These are phyloP conservation scores for Alternaria brassicae DNA, from an alignment of 2,329 filamentous ascomycete species.

Conservation along the genomic window DNA sequence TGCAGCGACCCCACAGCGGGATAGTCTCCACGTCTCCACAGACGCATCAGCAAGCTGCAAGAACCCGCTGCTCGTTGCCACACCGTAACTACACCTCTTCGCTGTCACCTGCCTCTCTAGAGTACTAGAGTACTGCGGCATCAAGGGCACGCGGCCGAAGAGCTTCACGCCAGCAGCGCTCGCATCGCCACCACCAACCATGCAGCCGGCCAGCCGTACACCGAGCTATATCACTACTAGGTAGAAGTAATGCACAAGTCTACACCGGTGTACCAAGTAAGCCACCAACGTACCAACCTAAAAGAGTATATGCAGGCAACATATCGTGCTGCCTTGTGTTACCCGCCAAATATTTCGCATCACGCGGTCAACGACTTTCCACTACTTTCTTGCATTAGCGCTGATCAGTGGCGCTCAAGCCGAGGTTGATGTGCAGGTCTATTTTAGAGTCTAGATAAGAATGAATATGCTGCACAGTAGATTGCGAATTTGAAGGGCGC, in stretches of 20 bases:
- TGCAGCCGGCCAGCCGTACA: not conserved
- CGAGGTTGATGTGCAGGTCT: not conserved
- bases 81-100: conserved; percentile 4
- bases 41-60: conserved; percentile 6
- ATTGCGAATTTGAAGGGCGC: not conserved
- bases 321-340: conserved; percentile 9
- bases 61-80: conserved; percentile 11
- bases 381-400: not conserved
- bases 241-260: not conserved
- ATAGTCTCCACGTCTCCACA: not conserved
- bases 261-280: not conserved
- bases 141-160: not conserved
- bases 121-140: not conserved
- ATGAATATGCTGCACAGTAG: not conserved
- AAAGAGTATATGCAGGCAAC: conserved; percentile 1
- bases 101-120: not conserved
- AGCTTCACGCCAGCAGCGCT: not conserved
- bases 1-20: not conserved
- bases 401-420: not conserved
- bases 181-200: not conserved
- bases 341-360: conserved; percentile 11
- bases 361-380: conserved; percentile 2
- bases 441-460: not conserved
- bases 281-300: not conserved
- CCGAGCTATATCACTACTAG: not conserved